These are phyloP conservation scores for Kuraishia floccosa DNA, from an alignment of 805 yeast species.

Conservation along the genomic window DNA sequence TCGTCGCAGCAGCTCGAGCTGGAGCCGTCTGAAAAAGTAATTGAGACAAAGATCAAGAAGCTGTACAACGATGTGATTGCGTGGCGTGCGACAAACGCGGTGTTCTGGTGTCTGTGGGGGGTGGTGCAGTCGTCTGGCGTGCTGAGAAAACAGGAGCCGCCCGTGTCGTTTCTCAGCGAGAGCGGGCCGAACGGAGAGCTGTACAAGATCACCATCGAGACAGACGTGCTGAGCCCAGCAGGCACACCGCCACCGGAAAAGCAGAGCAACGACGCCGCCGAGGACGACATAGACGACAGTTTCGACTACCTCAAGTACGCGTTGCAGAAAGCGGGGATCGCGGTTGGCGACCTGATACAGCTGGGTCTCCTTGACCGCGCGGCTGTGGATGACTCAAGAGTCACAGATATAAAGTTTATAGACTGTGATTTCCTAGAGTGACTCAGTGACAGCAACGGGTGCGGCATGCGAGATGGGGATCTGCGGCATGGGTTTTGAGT, in stretches of 20 bases:
- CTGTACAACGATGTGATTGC: slow-evolving; percentile 53
- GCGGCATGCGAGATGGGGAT: too few species aligned
- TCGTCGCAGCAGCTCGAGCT: neutral
- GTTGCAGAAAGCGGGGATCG: slow-evolving; percentile 58
- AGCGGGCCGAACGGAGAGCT: slow-evolving; percentile 48
- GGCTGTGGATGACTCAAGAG: slow-evolving; percentile 16
- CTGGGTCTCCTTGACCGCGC: slow-evolving; percentile 37
- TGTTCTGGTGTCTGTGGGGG: slow-evolving; percentile 91
- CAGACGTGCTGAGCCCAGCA: too few species aligned
- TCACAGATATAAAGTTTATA: slow-evolving; percentile 26
- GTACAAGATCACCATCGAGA: slow-evolving; percentile 22
- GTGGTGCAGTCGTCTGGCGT: slow-evolving; percentile 31
- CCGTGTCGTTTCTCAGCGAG: slow-evolving; percentile 15
- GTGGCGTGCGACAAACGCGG: slow-evolving; percentile 76
- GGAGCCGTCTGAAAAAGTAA: slow-evolving; percentile 12
- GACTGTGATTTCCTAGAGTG: slow-evolving; percentile 20
- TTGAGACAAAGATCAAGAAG: slow-evolving; percentile 33
- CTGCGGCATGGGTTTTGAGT: too few species aligned
- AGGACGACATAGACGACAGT: slow-evolving; percentile 33
- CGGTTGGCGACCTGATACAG: slow-evolving; percentile 63
- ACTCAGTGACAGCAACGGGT: too few species aligned
- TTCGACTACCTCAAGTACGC: slow-evolving; percentile 76
- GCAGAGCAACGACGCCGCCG: slow-evolving; percentile 11
- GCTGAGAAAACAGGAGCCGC: slow-evolving; percentile 1
- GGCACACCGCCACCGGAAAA: slow-evolving; percentile 17